Evolutionary conservation across 75 land plant species (phyloP), one percentile per base, ranked within the genome.

Genomic region (Cunninghamia lanceolata): DNA sequence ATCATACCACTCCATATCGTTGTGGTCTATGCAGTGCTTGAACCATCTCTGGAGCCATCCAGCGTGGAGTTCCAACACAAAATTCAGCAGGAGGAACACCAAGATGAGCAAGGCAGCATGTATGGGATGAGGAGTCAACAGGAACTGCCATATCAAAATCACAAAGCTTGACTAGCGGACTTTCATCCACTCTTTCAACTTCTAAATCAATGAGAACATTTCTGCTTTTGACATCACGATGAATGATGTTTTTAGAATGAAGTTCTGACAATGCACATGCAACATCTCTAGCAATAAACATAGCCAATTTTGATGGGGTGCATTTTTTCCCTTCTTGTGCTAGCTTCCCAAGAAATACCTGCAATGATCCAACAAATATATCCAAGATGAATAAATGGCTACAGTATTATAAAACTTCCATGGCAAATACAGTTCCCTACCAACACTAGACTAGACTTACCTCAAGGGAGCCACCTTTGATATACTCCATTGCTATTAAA

Each of bases 31-130:
- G 94, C 94, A 96, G 94, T 30, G 99, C 93, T 25, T 82, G 91
- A 82, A 96, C 86, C 83, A 98, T 96, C 84, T 98, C 99, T 17
- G 99, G 99, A 56, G 99, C 99, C 92, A 98, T 96, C 99, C 99
- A 98, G 25, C 96, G 95, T 88, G 96, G 97, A 28, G 99, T 98
- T 80, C 99, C 99, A 84, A 98, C 97, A 89, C 99, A 98, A 85
- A 88, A 88, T 87, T 93, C 88, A 50, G 96, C 90, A 32, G 95
- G 89, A 85, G 93, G 96, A 34, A 96, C 88, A n/a, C 99, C 99
- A 50, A 82, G 86, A 87, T 98, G 99, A 52, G 97, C 94, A 86
- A 98, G 92, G 85, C 95, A 95, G 85, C 99, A 98, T 38, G 96
- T 89, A 84, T 98, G 99, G 53, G 90, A 82, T 14, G 86, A 91